These are phyloP conservation scores for Brassica incana DNA, from an alignment of 345 rosid species.

Conservation along the genomic window DNA sequence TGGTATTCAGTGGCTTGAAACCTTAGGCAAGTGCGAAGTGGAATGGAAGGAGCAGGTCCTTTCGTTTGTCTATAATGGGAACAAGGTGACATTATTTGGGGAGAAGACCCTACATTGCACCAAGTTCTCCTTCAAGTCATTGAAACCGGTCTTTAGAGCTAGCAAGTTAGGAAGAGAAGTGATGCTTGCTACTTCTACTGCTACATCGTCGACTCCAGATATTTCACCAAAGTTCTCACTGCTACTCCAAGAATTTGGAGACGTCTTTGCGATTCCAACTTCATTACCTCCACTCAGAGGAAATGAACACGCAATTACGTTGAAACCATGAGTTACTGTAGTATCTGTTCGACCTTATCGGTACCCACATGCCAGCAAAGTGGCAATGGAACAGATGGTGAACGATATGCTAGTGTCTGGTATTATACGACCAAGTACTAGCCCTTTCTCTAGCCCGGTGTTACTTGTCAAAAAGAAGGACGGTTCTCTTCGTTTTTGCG, in stretches of 20 bases:
- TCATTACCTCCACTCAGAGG: too few species aligned
- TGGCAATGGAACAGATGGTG: too few species aligned
- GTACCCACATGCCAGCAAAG: too few species aligned
- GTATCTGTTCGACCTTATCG: too few species aligned
- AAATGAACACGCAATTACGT: too few species aligned
- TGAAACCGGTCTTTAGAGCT: neutral
- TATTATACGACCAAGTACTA: too few species aligned
- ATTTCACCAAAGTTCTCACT: neutral
- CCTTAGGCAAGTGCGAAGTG: neutral
- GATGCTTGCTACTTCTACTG: neutral
- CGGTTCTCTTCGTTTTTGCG: too few species aligned
- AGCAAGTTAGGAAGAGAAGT: neutral
- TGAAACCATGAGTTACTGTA: too few species aligned
- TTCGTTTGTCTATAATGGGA: neutral
- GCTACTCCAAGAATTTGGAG: neutral
- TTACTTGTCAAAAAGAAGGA: too few species aligned
- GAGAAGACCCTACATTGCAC: neutral
- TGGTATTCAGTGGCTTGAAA: neutral
- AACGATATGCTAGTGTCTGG: too few species aligned
- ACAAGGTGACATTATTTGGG: neutral
- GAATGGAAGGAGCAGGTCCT: neutral
- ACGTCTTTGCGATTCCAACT: neutral
- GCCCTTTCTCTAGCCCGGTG: too few species aligned
- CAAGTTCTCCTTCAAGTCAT: neutral
- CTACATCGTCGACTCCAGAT: neutral